These are phyloP conservation scores for Cutaneotrichosporon curvatum DNA, from an alignment of 1,284 basidiomycete genomes.

Conservation along the genomic window DNA sequence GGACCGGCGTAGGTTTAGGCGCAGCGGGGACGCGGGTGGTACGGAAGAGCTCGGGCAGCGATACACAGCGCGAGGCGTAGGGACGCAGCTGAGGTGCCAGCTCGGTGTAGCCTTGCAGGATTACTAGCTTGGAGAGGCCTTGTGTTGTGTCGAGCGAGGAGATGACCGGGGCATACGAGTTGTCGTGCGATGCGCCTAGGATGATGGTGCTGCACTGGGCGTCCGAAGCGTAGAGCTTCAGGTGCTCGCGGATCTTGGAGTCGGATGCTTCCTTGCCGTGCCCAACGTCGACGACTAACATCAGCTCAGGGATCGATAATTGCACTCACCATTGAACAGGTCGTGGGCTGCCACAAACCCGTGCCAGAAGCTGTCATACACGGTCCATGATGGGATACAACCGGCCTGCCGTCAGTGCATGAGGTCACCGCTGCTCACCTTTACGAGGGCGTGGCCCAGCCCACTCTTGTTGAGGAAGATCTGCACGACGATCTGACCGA, in stretches of 20 bases:
- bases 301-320: neutral
- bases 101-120: conserved; percentile 53
- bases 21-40: conserved; percentile 46
- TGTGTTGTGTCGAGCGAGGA: conserved; percentile 33
- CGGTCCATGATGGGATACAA: conserved; percentile 22
- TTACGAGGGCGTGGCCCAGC: conserved; percentile 31
- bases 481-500: conserved; percentile 28
- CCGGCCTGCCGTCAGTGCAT: conserved; percentile 21
- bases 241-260: conserved; percentile 67
- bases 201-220: conserved; percentile 67
- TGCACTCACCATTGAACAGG: conserved; percentile 32
- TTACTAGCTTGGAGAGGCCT: conserved; percentile 55
- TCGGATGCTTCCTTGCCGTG: conserved; percentile 58
- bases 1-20: neutral
- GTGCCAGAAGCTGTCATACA: conserved; percentile 38
- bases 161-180: conserved; percentile 59
- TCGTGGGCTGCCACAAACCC: conserved; percentile 36
- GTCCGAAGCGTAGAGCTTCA: conserved; percentile 65
- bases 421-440: conserved; percentile 21
- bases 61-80: conserved; percentile 54
- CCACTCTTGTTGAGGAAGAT: conserved; percentile 39
- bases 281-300: conserved; percentile 62
- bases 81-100: conserved; percentile 51
- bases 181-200: conserved; percentile 65
- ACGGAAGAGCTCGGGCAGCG: conserved; percentile 60